phyloP scores from a whole-genome alignment of 306 rosid species.

The Cicer cuneatum region DNA sequence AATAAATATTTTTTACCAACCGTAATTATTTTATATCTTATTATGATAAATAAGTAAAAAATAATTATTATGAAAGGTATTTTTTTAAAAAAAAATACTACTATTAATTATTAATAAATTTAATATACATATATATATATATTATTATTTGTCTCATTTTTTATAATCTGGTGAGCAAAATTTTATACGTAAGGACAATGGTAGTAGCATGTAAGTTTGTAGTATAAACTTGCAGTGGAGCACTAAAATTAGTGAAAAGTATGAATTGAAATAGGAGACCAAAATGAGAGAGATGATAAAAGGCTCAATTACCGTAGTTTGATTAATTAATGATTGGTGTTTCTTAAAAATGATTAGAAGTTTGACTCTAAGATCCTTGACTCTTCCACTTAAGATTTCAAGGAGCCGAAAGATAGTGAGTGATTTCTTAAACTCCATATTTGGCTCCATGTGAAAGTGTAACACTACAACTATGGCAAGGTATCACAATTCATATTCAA shows the following conservation, averaged over 20 bases:
- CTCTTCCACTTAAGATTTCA: slow-evolving; percentile 69
- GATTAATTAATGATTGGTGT: slow-evolving; percentile 51
- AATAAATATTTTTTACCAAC: too few species aligned
- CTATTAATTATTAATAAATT: too few species aligned
- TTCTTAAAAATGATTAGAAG: slow-evolving; percentile 54
- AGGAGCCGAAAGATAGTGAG: slow-evolving; percentile 48
- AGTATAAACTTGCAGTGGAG: slow-evolving; percentile 43
- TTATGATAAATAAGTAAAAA: too few species aligned
- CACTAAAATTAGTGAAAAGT: slow-evolving; percentile 21
- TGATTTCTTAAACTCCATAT: slow-evolving; percentile 37
- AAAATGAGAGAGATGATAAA: slow-evolving; percentile 36
- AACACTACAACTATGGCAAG: slow-evolving; percentile 36
- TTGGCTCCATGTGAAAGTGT: slow-evolving; percentile 46
- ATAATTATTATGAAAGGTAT: too few species aligned
- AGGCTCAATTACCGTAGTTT: slow-evolving; percentile 40
- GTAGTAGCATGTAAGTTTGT: slow-evolving; percentile 50
- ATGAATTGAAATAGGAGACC: slow-evolving; percentile 32
- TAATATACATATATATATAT: too few species aligned
- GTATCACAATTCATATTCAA: slow-evolving; percentile 42
- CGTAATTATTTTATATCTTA: too few species aligned
- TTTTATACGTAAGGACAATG: neutral
- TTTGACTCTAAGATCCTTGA: slow-evolving; percentile 63
- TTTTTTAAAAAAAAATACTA: too few species aligned
- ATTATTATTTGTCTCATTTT: too few species aligned
- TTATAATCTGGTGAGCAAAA: too few species aligned